Evolutionary conservation across 768 basidiomycete species (phyloP).

Genomic region (Hericium alpestre): DNA sequence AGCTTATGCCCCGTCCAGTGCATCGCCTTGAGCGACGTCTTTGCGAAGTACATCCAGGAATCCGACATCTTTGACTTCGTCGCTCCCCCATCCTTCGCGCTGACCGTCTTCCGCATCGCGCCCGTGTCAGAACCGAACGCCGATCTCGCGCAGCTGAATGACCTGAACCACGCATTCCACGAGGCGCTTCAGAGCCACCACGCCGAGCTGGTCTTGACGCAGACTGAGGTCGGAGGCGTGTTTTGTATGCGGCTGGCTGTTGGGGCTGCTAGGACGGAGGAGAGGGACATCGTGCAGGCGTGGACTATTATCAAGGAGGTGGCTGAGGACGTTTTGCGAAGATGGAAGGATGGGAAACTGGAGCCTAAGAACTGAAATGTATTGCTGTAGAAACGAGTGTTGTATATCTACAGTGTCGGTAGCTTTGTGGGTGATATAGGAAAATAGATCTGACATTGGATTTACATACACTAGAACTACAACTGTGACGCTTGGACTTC

Average conservation of each 20-base stretch:
- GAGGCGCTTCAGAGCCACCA: conserved; percentile 45
- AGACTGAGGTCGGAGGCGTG: conserved; percentile 62
- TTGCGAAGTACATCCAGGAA: conserved; percentile 41
- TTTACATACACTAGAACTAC: too few species aligned
- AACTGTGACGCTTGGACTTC: too few species aligned
- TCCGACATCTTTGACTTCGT: conserved; percentile 54
- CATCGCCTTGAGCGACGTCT: conserved; percentile 48
- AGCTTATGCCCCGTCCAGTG: conserved; percentile 31
- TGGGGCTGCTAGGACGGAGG: conserved; percentile 58
- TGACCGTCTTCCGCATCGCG: conserved; percentile 66
- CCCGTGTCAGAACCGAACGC: conserved; percentile 20
- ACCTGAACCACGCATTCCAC: conserved; percentile 57
- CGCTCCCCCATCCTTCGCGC: conserved; percentile 57
- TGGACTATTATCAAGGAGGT: conserved; percentile 51
- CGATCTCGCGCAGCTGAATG: conserved; percentile 37
- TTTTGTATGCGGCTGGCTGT: conserved; percentile 72
- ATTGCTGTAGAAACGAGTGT: too few species aligned
- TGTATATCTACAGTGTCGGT: too few species aligned
- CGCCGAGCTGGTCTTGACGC: conserved; percentile 64
- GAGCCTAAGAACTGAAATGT: too few species aligned
- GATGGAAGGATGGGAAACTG: neutral
- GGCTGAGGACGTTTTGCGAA: conserved; percentile 28
- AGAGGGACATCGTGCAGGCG: conserved; percentile 49
- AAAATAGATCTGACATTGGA: too few species aligned
- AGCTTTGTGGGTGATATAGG: too few species aligned